These are phyloP conservation scores for Irpex sp. DNA, from an alignment of 1,284 basidiomycete species.

Conservation along the genomic window DNA sequence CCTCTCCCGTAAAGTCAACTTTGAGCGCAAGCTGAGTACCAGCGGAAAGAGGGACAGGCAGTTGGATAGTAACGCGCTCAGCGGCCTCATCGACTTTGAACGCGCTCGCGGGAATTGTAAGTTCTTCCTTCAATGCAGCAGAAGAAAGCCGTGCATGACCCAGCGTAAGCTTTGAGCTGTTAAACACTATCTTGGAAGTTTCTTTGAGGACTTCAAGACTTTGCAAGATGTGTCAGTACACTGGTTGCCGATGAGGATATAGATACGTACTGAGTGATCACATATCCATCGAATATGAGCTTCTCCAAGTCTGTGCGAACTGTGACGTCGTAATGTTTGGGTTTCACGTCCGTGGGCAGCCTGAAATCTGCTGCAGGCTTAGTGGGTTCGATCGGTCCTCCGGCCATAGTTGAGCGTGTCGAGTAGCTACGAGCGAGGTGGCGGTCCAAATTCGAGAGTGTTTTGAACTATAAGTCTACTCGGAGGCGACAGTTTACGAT, in stretches of 20 bases:
- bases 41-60: conserved; percentile 54
- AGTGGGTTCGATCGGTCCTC: neutral
- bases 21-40: conserved; percentile 63
- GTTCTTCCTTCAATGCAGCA: conserved; percentile 51
- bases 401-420: conserved; percentile 7
- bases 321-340: conserved; percentile 82
- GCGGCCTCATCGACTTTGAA: conserved; percentile 49
- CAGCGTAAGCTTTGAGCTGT: conserved; percentile 70
- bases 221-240: conserved; percentile 5
- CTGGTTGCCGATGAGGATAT: neutral
- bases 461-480: neutral
- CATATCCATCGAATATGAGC: conserved; percentile 75
- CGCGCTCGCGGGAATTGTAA: conserved; percentile 44
- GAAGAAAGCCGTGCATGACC: conserved; percentile 64
- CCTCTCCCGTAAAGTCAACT: conserved; percentile 58
- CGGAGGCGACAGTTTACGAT: neutral
- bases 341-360: conserved; percentile 72
- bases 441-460: neutral
- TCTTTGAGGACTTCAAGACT: conserved; percentile 72
- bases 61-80: conserved; percentile 62
- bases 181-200: conserved; percentile 68
- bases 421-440: conserved; percentile 3
- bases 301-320: conserved; percentile 82
- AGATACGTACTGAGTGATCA: conserved; percentile 60
- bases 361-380: conserved; percentile 50